Conservation (phyloP, 768 basidiomycete species). For the Pleurotus salmoneostramineus region DNA sequence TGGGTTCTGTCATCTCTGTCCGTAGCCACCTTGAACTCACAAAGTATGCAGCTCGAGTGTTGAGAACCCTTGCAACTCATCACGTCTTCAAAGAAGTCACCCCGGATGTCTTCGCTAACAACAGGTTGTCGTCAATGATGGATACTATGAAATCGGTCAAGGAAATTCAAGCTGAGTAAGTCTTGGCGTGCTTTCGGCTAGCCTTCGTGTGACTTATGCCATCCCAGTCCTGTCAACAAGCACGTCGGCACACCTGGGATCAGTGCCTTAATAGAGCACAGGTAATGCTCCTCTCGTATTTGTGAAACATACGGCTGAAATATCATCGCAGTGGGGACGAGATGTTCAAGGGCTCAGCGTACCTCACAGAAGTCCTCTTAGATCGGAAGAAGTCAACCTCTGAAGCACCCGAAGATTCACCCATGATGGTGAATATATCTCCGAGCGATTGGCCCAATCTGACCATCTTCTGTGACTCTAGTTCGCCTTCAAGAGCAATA, state of each 20-base stretch:
- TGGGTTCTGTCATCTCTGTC: constrained; percentile 9
- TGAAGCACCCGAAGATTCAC: constrained; percentile 4
- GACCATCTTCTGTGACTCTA: constrained; percentile 13
- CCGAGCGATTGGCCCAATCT: not conserved
- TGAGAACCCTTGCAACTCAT: constrained; percentile 28
- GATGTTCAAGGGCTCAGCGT: constrained; percentile 13
- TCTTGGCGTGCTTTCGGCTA: not conserved
- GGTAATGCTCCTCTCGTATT: constrained; percentile 1
- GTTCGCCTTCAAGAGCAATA: constrained; percentile 18
- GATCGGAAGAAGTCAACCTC: constrained; percentile 8
- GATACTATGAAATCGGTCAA: constrained; percentile 22
- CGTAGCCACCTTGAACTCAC: not conserved
- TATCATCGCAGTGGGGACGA: constrained; percentile 17
- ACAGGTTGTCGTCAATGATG: constrained; percentile 27
- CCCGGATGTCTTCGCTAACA: constrained; percentile 30
- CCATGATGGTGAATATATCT: not conserved
- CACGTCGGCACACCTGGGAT: constrained; percentile 13
- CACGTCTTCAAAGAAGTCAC: constrained; percentile 31
- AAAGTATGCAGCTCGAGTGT: constrained; percentile 22
- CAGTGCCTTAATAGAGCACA: constrained; percentile 13
- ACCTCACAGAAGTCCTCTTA: constrained; percentile 15
- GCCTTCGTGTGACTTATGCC: not conserved
- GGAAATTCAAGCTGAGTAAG: constrained; percentile 25
- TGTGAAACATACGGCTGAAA: not conserved
- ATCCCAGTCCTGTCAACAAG: constrained; percentile 13